Conservation (phyloP, 129 eudicot species). For the Ambrosia trifida region DNA sequence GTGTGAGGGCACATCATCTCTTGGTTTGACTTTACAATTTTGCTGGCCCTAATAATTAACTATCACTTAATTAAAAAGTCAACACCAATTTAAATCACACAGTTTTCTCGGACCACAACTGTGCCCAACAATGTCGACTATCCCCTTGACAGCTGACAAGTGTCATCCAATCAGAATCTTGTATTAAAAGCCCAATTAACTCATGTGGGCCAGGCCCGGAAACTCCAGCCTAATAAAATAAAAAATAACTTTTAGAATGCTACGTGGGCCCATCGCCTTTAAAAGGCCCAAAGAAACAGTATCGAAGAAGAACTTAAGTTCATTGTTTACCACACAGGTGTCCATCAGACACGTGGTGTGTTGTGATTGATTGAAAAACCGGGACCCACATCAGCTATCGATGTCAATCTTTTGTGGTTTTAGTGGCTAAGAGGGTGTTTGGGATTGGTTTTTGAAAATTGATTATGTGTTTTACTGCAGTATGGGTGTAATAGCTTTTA, state of each 20-base stretch:
- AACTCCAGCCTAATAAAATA: conserved; percentile 35
- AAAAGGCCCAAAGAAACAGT: conserved; percentile 30
- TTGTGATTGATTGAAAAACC: neutral
- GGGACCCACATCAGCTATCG: neutral
- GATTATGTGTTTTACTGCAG: no score
- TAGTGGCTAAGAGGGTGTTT: no score
- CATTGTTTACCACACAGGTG: conserved; percentile 18
- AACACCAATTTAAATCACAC: conserved; percentile 17
- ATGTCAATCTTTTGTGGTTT: conserved; percentile 4
- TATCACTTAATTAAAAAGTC: conserved; percentile 10
- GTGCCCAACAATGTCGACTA: conserved; percentile 19
- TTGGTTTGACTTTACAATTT: conserved; percentile 25
- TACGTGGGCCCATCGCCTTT: conserved; percentile 15
- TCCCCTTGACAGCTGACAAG: conserved; percentile 6
- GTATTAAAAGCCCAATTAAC: conserved; percentile 36
- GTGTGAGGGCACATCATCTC: neutral
- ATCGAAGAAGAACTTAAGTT: neutral
- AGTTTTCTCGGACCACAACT: conserved; percentile 9
- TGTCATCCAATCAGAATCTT: conserved; percentile 31
- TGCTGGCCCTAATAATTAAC: conserved; percentile 21
- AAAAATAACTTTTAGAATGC: conserved; percentile 22
- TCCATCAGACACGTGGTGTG: conserved; percentile 29
- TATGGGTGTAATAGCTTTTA: no score
- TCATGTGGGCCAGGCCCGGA: conserved; percentile 30
- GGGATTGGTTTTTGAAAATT: no score